Evolutionary conservation across 2,329 filamentous ascomycete genomes (phyloP).

Genomic region (Tolypocladium cylindrosporum): DNA sequence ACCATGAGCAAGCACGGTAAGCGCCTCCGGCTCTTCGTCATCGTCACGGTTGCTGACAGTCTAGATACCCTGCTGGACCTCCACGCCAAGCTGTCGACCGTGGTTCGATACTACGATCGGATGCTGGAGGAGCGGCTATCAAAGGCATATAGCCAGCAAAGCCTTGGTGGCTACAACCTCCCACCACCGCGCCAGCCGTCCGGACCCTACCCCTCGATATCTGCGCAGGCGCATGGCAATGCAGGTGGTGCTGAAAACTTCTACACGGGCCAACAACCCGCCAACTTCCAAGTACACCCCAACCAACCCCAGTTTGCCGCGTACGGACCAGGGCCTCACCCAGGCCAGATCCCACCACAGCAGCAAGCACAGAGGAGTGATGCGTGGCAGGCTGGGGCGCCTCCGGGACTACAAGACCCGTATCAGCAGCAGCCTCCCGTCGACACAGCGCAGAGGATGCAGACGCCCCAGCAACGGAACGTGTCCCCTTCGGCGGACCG

Average conservation of each 20-base stretch:
- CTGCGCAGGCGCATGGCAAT: slow-evolving; percentile 37
- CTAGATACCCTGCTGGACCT: slow-evolving; percentile 85
- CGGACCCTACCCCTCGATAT: slow-evolving; percentile 63
- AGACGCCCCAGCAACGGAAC: slow-evolving; percentile 17
- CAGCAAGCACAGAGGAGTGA: slow-evolving; percentile 37
- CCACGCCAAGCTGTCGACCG: slow-evolving; percentile 89
- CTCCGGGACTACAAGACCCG: slow-evolving; percentile 24
- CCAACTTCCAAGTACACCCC: slow-evolving; percentile 14
- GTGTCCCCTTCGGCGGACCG: slow-evolving; percentile 33
- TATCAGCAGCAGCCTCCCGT: slow-evolving; percentile 15
- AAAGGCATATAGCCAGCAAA: slow-evolving; percentile 82
- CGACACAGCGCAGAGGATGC: slow-evolving; percentile 16
- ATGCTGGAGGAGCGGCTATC: slow-evolving; percentile 96
- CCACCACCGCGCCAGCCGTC: slow-evolving; percentile 41
- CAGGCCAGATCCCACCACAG: slow-evolving; percentile 33
- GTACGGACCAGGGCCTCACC: slow-evolving; percentile 30
- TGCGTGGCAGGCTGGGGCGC: slow-evolving; percentile 37
- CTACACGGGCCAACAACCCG: slow-evolving; percentile 58
- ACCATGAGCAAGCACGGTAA: slow-evolving; percentile 98
- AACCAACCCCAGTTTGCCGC: slow-evolving; percentile 29
- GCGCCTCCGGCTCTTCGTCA: slow-evolving; percentile 14
- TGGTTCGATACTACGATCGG: slow-evolving; percentile 93
- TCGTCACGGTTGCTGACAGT: slow-evolving; percentile 7
- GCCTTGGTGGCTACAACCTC: slow-evolving; percentile 52
- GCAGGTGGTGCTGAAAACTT: slow-evolving; percentile 63